Conservation (phyloP, 768 basidiomycete genomes). For the Pseudohyphozyma bogoriensis region DNA sequence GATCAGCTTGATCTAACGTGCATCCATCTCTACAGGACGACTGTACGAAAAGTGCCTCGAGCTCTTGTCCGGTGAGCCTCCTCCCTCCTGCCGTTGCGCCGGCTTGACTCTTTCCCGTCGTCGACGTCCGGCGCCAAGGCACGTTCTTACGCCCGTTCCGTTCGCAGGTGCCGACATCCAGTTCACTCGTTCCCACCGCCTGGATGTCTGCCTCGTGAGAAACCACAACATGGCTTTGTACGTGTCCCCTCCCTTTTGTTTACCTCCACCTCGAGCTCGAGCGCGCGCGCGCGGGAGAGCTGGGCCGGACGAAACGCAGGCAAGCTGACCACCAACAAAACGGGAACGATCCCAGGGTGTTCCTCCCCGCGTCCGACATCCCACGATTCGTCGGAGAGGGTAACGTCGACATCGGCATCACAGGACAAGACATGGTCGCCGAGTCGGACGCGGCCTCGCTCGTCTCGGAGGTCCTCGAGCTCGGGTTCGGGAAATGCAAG, state of each 20-base stretch:
- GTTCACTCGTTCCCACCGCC: slow-evolving; percentile 71
- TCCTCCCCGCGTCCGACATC: slow-evolving; percentile 92
- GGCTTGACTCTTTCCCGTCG: not conserved
- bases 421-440: slow-evolving; percentile 92
- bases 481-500: slow-evolving; percentile 90
- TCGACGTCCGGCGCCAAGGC: not conserved
- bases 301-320: not conserved
- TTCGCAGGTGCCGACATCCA: slow-evolving; percentile 81
- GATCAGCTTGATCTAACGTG: not conserved
- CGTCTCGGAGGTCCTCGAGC: slow-evolving; percentile 66
- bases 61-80: slow-evolving; percentile 58
- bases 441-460: slow-evolving; percentile 72
- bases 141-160: too few relatives aligned
- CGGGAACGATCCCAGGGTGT: slow-evolving; percentile 72
- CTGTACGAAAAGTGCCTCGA: slow-evolving; percentile 82
- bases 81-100: not conserved
- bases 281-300: not conserved
- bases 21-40: slow-evolving; percentile 48
- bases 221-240: slow-evolving; percentile 93
- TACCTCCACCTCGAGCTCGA: too few relatives aligned
- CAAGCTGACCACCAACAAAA: too few relatives aligned
- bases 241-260: not conserved
- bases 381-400: slow-evolving; percentile 98
- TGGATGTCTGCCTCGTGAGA: slow-evolving; percentile 86
- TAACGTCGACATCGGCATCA: slow-evolving; percentile 91